Evolutionary conservation across 768 basidiomycete species (phyloP), one percentile per base, ranked within the genome.

Genomic region (Macrocybe gigantea): DNA sequence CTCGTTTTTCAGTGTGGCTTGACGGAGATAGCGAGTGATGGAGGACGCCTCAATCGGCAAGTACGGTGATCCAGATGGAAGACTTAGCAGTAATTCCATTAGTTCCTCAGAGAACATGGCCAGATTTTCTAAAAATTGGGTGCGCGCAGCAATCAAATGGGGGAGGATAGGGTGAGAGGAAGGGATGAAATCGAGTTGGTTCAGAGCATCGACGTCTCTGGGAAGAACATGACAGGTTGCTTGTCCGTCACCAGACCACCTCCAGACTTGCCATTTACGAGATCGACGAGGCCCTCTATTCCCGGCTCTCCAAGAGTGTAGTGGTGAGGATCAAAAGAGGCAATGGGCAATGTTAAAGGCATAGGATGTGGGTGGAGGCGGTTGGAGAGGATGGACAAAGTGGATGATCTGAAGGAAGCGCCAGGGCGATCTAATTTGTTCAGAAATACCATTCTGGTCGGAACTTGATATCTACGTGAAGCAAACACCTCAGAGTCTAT

Each of bases 351-450:
- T 4, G 80, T 75, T 9, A 93, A 65, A 8, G 74, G 64, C 61
- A 86, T 69, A 1, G 91, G 91, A 44, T 80, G 80, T 2, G 81
- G 78, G 57, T 93, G 91, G 35, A 93, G 72, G 34, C 81, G 74
- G 62, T 92, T 78, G n/a, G 75, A 66, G 8, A 92, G 71, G 33
- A 91, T 65, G 30, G 91, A 93, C n/a, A 73, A 55, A 5, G 91
- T 54, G 0, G 90, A 89, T 5, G 79, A 73, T 49, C 72, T 73
- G 58, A 90, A 82, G 1, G 88, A 92, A 4, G 91, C 87, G 33
- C 91, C 92, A 29, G 91, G 79, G 42, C 91, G 80, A 63, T 93
- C 91, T 39, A 93, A 74, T 62, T 93, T 93, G 70, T 93, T 93
- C 49, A 93, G 64, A 64, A 93, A 91, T 55, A 93, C 71, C 44